A percentile compares a stretch with the other conserved stretches of the same genome.
phyloP scores from a whole-genome alignment of 805 yeast species.

The Schwanniomyces polymorphus region DNA sequence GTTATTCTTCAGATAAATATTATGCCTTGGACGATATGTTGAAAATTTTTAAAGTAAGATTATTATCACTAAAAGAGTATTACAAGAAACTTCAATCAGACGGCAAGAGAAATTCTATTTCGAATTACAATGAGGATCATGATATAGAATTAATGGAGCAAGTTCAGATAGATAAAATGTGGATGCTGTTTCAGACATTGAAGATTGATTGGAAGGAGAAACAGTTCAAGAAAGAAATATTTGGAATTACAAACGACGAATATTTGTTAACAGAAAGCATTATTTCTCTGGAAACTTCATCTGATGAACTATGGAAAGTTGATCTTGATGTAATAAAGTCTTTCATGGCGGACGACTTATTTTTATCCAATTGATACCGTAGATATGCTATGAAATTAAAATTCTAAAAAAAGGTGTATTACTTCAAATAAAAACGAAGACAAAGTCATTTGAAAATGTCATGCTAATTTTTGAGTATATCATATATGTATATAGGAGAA shows the following conservation, averaged over 20 bases:
- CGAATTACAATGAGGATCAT: background rate
- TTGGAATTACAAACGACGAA: background rate
- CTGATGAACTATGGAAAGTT: background rate
- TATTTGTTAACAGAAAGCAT: background rate
- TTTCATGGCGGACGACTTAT: background rate
- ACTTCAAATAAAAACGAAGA: too few relatives aligned
- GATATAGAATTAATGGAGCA: background rate
- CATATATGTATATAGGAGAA: too few relatives aligned
- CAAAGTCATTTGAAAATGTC: too few relatives aligned
- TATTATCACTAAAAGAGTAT: background rate
- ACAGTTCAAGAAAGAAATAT: background rate
- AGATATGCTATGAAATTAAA: too few relatives aligned
- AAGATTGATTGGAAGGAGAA: constrained; percentile 7
- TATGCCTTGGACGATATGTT: background rate
- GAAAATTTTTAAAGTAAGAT: background rate
- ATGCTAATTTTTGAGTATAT: too few relatives aligned
- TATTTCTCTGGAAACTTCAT: background rate
- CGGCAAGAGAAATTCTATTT: background rate
- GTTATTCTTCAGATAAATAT: background rate
- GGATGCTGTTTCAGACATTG: background rate
- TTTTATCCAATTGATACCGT: background rate
- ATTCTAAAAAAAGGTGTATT: too few relatives aligned
- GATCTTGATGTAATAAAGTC: background rate
- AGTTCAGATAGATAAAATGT: constrained; percentile 4
- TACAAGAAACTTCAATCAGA: background rate